Evolutionary conservation across 768 basidiomycete species (phyloP), one percentile per base, ranked within the genome.

Genomic region (Trichaptum fuscoviolaceum): DNA sequence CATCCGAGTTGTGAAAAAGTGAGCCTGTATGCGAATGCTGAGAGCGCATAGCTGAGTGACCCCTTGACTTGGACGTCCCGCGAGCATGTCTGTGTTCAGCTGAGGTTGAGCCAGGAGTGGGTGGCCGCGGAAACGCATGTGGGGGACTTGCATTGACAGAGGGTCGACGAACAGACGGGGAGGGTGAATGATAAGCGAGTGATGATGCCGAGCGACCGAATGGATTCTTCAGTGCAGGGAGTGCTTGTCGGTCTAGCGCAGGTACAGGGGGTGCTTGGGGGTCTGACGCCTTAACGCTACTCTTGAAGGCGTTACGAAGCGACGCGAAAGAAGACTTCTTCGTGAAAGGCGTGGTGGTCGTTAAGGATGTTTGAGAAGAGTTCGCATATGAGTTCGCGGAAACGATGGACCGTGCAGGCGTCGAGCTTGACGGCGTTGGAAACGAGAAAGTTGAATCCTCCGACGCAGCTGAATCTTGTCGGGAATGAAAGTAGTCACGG

Each of bases 241-340:
- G 88, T 4, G 81, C 82, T 63, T 89, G 82, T 63, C 85, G 80
- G 65, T 93, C 91, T 34, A 93, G 75, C 36, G 80, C 78, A 17
- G 92, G 93, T 64, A 94, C 80, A n/a, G 92, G 91, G 25, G 92
- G 93, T 20, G 67, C 66, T 17, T 61, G 25, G 7, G 87, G 79
- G 9, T 75, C 74, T 27, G 67, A 67, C n/a, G 88, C 86, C 63
- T 75, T 79, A 64, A 76, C 81, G 71, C 84, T 91, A 59, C 84
- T 85, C 76, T 91, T 94, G 83, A 95, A 93, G 3, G 92, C 92
- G 73, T 93, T 93, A 57, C 91, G 87, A 67, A 95, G 86, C 18
- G 91, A 93, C 1, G 92, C 92, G 67, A 95, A 93, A 0, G 92
- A 94, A 2, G 90, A 76, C 71, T 95, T 95, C 79, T 92, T 92